Base-by-base conservation (phyloP, 371 early-diverging fungal genomes). In the Mucor sp. region DNA sequence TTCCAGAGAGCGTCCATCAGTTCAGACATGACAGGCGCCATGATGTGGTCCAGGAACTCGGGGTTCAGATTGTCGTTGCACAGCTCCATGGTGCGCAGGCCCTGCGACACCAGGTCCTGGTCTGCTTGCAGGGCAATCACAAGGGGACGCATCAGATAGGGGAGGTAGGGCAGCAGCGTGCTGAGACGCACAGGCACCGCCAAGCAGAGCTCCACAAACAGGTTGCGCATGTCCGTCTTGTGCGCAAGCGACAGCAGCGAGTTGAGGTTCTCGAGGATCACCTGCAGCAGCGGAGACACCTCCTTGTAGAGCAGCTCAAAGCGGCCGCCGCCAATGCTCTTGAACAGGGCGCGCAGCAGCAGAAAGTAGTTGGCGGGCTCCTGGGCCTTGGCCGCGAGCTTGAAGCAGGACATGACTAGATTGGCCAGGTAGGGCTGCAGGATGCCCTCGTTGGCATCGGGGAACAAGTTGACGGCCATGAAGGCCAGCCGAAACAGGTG, bases 11-110 rank as follows among this genome's bases (percentile, higher is more conserved):
- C 92, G 30, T 85, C 82, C 96, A 99, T 95, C 4, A 99, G 82
- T 33, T 98, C 98, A 27, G 91, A 88, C 71, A 96, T 92, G 25
- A 97, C 94, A 2, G 98, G 99, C 4, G 88, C 87, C 86, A 99
- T 88, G 55, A 98, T 95, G 4, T 97, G 97, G 68, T 99, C 99
- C 60, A 99, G 72, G 71, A 98, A 98, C 63, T 99, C 99, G 37
- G 94, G 94, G 2, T 96, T 97, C 28, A 99, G 76, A 69, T 99
- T 99, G 75, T 99, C 99, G 53, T 99, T 94, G 77, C 99, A 99
- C 5, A 97, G 85, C 78, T 99, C 99, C 62, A 99, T 88, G 0
- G 97, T 98, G 39, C 99, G 89, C 60, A 99, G 80, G 6, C 97
- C 99, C 76, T 98, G 98, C 25, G 89, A 91, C 9, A 97, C 96